phyloP scores from a whole-genome alignment of 129 eudicot genomes.

The Mikania micrantha region DNA sequence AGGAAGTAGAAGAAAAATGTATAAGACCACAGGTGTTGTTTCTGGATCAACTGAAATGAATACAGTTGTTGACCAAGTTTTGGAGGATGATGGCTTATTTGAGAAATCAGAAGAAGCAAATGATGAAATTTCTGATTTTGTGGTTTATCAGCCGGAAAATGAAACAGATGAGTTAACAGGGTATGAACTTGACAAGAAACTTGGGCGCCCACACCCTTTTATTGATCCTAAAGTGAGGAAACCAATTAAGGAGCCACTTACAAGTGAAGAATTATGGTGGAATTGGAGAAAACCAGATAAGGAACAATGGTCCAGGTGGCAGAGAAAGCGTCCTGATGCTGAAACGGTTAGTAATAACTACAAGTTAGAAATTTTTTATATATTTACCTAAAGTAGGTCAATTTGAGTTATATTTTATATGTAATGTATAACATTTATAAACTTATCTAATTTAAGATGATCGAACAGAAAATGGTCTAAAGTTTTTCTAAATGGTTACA shows the following conservation, averaged over 20 bases:
- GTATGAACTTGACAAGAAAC: conserved; percentile 74
- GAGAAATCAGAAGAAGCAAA: conserved; percentile 55
- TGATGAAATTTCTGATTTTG: conserved; percentile 58
- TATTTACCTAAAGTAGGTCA: not conserved
- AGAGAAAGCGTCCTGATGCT: conserved; percentile 86
- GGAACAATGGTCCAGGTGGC: conserved; percentile 98
- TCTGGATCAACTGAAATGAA: conserved; percentile 42
- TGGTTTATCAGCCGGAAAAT: conserved; percentile 60
- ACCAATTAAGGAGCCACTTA: conserved; percentile 66
- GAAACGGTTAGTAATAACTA: conserved; percentile 67
- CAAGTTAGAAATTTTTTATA: not conserved
- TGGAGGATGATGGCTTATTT: conserved; percentile 36
- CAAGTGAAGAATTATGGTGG: conserved; percentile 99
- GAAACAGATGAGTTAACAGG: conserved; percentile 52
- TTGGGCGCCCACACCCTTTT: conserved; percentile 85
- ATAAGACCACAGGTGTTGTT: conserved; percentile 43
- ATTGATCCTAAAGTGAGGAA: conserved; percentile 72
- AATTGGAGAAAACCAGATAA: conserved; percentile 93
- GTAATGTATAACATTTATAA: not conserved
- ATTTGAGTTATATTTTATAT: not conserved
- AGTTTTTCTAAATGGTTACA: not conserved
- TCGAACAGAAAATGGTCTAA: not conserved
- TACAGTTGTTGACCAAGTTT: conserved; percentile 28
- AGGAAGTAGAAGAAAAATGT: conserved; percentile 78
- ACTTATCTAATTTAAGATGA: not conserved